Evolutionary conservation across 805 yeast genomes (phyloP).

Genomic region (Isabelozyma gotoi): DNA sequence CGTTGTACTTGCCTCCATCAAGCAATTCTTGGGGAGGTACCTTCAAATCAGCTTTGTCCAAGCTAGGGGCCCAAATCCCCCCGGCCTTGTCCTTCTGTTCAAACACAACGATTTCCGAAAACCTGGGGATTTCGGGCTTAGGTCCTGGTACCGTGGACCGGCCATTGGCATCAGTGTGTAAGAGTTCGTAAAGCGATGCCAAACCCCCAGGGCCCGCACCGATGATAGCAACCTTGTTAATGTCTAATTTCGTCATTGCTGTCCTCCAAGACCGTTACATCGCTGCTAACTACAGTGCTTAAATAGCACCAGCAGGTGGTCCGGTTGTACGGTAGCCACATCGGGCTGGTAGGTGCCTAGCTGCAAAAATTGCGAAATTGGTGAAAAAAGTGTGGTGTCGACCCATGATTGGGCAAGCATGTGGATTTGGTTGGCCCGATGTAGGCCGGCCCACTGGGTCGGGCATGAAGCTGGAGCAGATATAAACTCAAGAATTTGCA

Average conservation of each 20-base stretch:
- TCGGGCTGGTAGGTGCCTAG: too few relatives aligned
- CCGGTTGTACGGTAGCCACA: too few relatives aligned
- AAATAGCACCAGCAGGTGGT: neutral
- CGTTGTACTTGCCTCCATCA: slow-evolving; percentile 26
- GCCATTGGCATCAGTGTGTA: slow-evolving; percentile 28
- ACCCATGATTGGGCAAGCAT: neutral
- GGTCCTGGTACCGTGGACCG: slow-evolving; percentile 17
- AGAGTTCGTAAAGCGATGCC: slow-evolving; percentile 30
- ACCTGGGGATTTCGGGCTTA: slow-evolving; percentile 17
- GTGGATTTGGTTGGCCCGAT: neutral
- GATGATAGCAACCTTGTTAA: slow-evolving; percentile 23
- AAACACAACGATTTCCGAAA: slow-evolving; percentile 39
- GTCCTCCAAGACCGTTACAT: too few relatives aligned
- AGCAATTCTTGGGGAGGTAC: slow-evolving; percentile 31
- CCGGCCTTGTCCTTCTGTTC: slow-evolving; percentile 44
- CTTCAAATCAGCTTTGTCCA: slow-evolving; percentile 16
- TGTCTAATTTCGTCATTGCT: slow-evolving; percentile 10
- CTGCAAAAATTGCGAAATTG: neutral
- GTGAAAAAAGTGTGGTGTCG: neutral
- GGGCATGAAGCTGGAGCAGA: neutral
- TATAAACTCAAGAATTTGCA: neutral
- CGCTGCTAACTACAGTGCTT: too few relatives aligned
- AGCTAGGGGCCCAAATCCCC: slow-evolving; percentile 44
- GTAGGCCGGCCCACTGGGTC: neutral
- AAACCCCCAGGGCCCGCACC: slow-evolving; percentile 36